phyloP scores from a whole-genome alignment of 2,329 filamentous ascomycete genomes.

The Ophiosphaerella herpotricha region DNA sequence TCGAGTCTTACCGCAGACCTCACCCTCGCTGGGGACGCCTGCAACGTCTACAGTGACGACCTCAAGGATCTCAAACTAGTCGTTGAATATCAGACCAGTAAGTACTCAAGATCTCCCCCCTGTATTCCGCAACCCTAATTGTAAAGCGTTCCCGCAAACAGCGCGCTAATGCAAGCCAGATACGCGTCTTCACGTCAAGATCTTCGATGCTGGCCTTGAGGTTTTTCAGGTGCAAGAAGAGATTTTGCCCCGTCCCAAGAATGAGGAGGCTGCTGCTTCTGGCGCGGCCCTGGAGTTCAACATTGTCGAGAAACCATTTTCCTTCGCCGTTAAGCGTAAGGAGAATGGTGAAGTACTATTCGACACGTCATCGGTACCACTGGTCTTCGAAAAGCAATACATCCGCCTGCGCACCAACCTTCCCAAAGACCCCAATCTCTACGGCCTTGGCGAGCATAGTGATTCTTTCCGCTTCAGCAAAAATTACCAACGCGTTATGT shows the following conservation, averaged over 20 bases:
- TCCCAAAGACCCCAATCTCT: constrained; percentile 70
- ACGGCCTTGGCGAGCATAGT: constrained; percentile 78
- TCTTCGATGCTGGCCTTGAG: constrained; percentile 69
- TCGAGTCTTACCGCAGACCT: constrained; percentile 71
- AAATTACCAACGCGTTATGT: constrained; percentile 71
- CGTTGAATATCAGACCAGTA: constrained; percentile 66
- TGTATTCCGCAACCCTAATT: not conserved
- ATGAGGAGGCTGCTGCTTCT: constrained; percentile 36
- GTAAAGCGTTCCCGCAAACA: not conserved
- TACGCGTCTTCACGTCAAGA: constrained; percentile 73
- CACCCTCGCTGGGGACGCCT: constrained; percentile 67
- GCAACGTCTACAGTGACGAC: constrained; percentile 65
- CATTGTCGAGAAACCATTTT: constrained; percentile 64
- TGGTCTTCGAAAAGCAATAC: constrained; percentile 81
- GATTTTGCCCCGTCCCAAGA: constrained; percentile 65
- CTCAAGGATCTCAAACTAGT: constrained; percentile 60
- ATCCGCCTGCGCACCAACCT: constrained; percentile 72
- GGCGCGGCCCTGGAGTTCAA: constrained; percentile 59
- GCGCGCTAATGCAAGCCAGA: constrained; percentile 49
- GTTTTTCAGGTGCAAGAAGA: constrained; percentile 76
- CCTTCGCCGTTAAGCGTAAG: constrained; percentile 66
- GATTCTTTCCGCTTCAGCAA: constrained; percentile 70
- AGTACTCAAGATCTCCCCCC: constrained; percentile 6
- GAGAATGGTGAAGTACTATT: constrained; percentile 66
- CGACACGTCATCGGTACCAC: constrained; percentile 67